phyloP scores from a whole-genome alignment of 2,329 filamentous ascomycete genomes.

The Alternaria metachromatica region DNA sequence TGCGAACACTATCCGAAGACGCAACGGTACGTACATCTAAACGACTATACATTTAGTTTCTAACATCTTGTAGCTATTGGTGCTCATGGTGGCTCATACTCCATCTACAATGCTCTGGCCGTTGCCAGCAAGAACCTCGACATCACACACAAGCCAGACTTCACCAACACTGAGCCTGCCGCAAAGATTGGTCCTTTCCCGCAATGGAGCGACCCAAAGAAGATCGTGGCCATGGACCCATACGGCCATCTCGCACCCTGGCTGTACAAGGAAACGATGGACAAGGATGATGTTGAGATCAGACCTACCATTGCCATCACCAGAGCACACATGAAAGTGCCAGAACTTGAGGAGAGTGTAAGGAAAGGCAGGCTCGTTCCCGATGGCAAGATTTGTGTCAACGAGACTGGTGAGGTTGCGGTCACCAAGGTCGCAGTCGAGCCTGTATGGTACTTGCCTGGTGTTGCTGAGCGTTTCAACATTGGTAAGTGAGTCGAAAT shows the following conservation, averaged over 20 bases:
- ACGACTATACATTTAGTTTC: background rate
- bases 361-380: conserved; percentile 74
- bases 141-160: conserved; percentile 78
- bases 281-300: conserved; percentile 81
- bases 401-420: conserved; percentile 82
- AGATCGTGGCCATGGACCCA: conserved; percentile 98
- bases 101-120: conserved; percentile 92
- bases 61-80: conserved; percentile 61
- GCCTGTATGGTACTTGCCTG: conserved; percentile 70
- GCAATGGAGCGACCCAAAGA: conserved; percentile 86
- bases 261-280: conserved; percentile 80
- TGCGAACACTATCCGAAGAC: conserved; percentile 75
- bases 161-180: conserved; percentile 90
- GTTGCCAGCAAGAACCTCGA: conserved; percentile 90
- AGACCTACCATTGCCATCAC: conserved; percentile 91
- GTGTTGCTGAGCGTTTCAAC: conserved; percentile 86
- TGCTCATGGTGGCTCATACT: conserved; percentile 88
- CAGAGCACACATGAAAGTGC: conserved; percentile 94
- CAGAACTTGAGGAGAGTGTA: conserved; percentile 90
- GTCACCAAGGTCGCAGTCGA: conserved; percentile 98
- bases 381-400: conserved; percentile 91
- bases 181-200: conserved; percentile 86
- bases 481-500: conserved; percentile 65
- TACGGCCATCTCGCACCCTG: conserved; percentile 86
- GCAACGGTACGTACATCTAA: conserved; percentile 69